phyloP scores from a whole-genome alignment of 129 eudicot species.

The Pulicaria dysenterica region DNA sequence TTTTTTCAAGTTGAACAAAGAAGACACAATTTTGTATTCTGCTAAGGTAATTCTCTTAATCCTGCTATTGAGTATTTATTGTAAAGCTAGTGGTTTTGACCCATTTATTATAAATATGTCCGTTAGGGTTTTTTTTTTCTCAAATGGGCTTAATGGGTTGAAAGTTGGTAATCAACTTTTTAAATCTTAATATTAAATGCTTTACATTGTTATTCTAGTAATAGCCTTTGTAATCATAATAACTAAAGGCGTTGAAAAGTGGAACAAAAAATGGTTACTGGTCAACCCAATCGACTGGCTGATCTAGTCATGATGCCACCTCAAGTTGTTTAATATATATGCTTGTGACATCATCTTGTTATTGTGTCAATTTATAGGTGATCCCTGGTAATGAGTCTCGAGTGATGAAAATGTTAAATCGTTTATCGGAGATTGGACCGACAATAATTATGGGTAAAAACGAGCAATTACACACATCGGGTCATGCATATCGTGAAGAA shows the following conservation, averaged over 20 bases:
- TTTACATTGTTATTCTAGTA: background rate
- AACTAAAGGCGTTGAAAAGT: background rate
- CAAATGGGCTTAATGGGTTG: background rate
- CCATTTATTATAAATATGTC: background rate
- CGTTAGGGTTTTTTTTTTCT: background rate
- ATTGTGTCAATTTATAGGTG: slow-evolving; percentile 53
- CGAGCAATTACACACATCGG: slow-evolving; percentile 90
- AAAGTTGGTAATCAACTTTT: background rate
- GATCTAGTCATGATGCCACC: background rate
- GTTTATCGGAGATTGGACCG: slow-evolving; percentile 91
- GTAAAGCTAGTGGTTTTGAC: background rate
- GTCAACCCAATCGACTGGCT: background rate
- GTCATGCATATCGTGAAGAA: slow-evolving; percentile 94
- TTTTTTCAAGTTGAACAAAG: slow-evolving; percentile 90
- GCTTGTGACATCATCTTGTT: background rate
- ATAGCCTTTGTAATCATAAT: background rate
- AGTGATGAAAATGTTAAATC: slow-evolving; percentile 92
- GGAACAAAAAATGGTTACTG: background rate
- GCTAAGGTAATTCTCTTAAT: slow-evolving; percentile 72
- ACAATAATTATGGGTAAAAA: slow-evolving; percentile 90
- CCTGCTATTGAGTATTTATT: background rate
- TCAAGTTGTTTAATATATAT: background rate
- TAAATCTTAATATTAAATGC: background rate
- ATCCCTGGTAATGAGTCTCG: slow-evolving; percentile 98
- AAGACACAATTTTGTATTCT: slow-evolving; percentile 84